These are phyloP conservation scores for Erucastrum elatum DNA, from an alignment of 345 rosid species.

Conservation along the genomic window DNA sequence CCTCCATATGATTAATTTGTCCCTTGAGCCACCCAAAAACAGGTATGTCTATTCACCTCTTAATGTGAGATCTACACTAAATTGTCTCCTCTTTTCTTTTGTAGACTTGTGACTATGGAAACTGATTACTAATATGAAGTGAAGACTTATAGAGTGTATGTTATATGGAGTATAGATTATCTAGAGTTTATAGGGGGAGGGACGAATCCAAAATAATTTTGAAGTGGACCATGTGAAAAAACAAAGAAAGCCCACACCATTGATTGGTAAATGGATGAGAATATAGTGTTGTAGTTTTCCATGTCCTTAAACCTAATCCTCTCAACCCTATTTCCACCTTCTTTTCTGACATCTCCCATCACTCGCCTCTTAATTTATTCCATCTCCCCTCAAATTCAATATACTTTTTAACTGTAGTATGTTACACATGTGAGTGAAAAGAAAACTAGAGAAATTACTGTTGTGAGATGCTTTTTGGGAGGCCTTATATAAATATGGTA, in stretches of 20 bases:
- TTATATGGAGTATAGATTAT: conserved; percentile 7
- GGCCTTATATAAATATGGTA: conserved; percentile 23
- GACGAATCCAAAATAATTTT: conserved; percentile 28
- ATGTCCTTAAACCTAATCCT: conserved; percentile 35
- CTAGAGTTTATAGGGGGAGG: conserved; percentile 3
- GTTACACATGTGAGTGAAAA: conserved; percentile 29
- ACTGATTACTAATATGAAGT: conserved; percentile 25
- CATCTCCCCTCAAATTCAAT: conserved; percentile 5
- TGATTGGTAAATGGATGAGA: conserved; percentile 29
- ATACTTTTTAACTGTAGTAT: conserved; percentile 2
- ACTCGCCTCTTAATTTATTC: conserved; percentile 30
- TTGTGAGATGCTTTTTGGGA: conserved; percentile 22
- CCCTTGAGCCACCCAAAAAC: conserved; percentile 39
- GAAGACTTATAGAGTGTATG: conserved; percentile 4
- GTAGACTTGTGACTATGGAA: conserved; percentile 27
- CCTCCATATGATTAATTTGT: conserved; percentile 29
- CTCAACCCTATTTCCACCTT: conserved; percentile 28
- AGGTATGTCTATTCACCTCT: conserved; percentile 29
- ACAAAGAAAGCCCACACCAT: conserved; percentile 42
- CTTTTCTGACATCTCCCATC: conserved; percentile 40
- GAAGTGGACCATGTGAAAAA: conserved; percentile 38
- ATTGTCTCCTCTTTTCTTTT: neutral
- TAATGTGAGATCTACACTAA: conserved; percentile 23
- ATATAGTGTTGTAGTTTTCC: conserved; percentile 35
- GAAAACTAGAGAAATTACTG: conserved; percentile 9